Evolutionary conservation across 1,139 yeast genomes (phyloP).

Genomic region (Wickerhamomyces sp.): DNA sequence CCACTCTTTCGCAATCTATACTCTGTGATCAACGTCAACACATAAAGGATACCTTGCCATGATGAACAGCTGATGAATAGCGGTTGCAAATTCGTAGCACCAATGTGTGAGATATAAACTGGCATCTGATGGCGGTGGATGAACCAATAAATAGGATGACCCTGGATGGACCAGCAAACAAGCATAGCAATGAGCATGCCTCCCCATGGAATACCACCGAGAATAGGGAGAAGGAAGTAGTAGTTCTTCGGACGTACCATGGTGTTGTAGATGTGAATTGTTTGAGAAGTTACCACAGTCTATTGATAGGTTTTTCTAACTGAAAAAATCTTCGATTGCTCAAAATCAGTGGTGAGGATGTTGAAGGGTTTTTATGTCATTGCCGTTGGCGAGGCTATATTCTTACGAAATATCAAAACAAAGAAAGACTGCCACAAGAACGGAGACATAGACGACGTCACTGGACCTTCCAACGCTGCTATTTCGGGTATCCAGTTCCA

Average conservation of each 20-base stretch:
- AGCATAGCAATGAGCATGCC: slow-evolving; percentile 74
- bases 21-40: slow-evolving; percentile 43
- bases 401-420: too few relatives aligned
- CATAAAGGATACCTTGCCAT: slow-evolving; percentile 72
- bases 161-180: slow-evolving; percentile 71
- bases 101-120: slow-evolving; percentile 77
- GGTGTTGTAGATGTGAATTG: too few relatives aligned
- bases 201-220: slow-evolving; percentile 60
- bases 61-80: slow-evolving; percentile 77
- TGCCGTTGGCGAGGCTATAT: too few relatives aligned
- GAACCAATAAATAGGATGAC: slow-evolving; percentile 64
- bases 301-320: too few relatives aligned
- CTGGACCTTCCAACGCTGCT: too few relatives aligned
- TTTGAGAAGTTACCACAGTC: too few relatives aligned
- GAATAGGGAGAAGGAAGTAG: slow-evolving; percentile 47
- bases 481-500: too few relatives aligned
- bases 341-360: too few relatives aligned
- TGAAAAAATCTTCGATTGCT: too few relatives aligned
- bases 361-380: too few relatives aligned
- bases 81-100: slow-evolving; percentile 81
- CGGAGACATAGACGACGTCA: too few relatives aligned
- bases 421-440: too few relatives aligned
- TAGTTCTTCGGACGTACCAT: slow-evolving; percentile 20
- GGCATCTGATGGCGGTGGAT: slow-evolving; percentile 47
- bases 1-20: slow-evolving; percentile 22